Base-by-base conservation (phyloP, 768 basidiomycete species). In the Kwoniella shandongensis region DNA sequence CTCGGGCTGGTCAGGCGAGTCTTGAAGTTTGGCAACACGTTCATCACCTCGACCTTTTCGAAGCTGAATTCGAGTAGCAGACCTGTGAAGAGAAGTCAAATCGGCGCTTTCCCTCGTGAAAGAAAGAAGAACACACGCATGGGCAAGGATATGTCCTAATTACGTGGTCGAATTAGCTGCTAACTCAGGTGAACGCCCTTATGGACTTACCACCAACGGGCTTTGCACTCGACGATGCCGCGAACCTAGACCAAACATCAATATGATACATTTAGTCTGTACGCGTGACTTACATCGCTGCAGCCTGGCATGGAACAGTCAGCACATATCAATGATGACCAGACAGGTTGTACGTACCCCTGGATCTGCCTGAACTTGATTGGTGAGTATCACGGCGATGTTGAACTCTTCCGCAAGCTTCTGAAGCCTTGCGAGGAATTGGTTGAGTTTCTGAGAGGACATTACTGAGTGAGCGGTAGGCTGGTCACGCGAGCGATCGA, bases 221-320 rank as follows among this genome's bases (percentile, higher is more conserved):
- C 77, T 94, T 94, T 36, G 92, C 81, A 18, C 88, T 89, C 30
- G 91, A 89, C 38, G 91, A 92, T 23, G 91, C 92, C 39, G 93
- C 92, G 69, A 97, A 97, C 67, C 70, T 72, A 30, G 1, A 15
- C 12, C 2, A 88, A 44, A 38, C 23, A 23, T 7, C 46, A 38
- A 25, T 7, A n/a, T 25, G 40, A 44, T 22, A 26, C n/a, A 7
- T n/a, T n/a, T 23, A 17, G 40, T 7, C n/a, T n/a, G 17, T 15
- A 36, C 40, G 15, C n/a, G 4, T 3, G 25, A 50, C 65, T n/a
- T 25, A 72, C 69, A 76, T 76, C 0, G 75, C 75, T 12, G 68
- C 62, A 23, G 75, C 75, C 72, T 73, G 36, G 22, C 40, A n/a
- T n/a, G 27, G 27, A 26, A 42, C 15, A 32, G 20, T 58, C 42